These are phyloP conservation scores for Sisymbrium altissimum DNA, from an alignment of 345 rosid genomes.

Conservation along the genomic window DNA sequence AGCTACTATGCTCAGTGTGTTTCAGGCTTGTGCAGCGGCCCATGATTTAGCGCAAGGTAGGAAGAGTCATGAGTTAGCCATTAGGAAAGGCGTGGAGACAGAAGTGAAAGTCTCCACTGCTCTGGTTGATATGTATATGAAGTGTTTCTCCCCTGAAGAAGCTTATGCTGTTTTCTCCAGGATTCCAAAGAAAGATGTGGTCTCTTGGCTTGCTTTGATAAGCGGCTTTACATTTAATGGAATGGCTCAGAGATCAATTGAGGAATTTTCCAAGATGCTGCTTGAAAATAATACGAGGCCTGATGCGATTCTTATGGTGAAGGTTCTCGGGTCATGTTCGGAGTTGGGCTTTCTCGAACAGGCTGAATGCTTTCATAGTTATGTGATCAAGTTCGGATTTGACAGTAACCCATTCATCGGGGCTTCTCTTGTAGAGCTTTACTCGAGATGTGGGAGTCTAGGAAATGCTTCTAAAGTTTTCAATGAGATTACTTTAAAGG, in stretches of 20 bases:
- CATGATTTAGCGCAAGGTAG: constrained; percentile 43
- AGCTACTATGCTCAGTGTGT: constrained; percentile 40
- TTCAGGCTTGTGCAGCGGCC: constrained; percentile 51
- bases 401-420: constrained; percentile 35
- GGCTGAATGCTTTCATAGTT: constrained; percentile 51
- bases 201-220: constrained; percentile 54
- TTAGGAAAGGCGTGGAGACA: constrained; percentile 37
- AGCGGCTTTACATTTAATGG: constrained; percentile 53
- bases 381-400: constrained; percentile 46
- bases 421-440: constrained; percentile 54
- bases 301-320: constrained; percentile 55
- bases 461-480: constrained; percentile 39
- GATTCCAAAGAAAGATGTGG: constrained; percentile 53
- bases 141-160: constrained; percentile 45
- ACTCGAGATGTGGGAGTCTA: constrained; percentile 57
- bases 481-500: constrained; percentile 38
- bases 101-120: constrained; percentile 51
- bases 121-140: constrained; percentile 60
- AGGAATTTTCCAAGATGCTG: constrained; percentile 44
- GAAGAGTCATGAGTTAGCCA: constrained; percentile 46
- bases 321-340: constrained; percentile 50
- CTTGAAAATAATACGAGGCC: constrained; percentile 39
- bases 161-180: constrained; percentile 45
- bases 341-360: constrained; percentile 49
- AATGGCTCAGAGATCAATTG: constrained; percentile 42